Evolutionary conservation across 768 basidiomycete species (phyloP).

Genomic region (Omphalotus guepiniiformis): DNA sequence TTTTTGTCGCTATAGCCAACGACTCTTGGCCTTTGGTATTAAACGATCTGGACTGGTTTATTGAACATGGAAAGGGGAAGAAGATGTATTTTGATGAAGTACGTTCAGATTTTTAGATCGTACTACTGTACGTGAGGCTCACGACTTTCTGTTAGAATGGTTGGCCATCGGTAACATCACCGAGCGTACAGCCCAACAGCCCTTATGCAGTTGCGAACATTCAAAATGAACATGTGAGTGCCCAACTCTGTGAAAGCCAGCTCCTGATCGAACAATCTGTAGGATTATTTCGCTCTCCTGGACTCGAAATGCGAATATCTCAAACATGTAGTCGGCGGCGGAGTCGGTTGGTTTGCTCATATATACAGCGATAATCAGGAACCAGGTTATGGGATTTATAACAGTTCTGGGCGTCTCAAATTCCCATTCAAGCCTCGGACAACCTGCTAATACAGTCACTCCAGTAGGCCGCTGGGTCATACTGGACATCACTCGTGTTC

Average conservation of each 20-base stretch:
- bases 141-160: constrained; percentile 49
- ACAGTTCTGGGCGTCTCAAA: constrained; percentile 44
- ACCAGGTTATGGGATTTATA: constrained; percentile 73
- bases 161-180: constrained; percentile 67
- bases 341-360: constrained; percentile 80
- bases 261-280: constrained; percentile 8
- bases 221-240: constrained; percentile 52
- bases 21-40: constrained; percentile 60
- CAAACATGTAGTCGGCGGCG: constrained; percentile 54
- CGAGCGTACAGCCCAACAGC: constrained; percentile 63
- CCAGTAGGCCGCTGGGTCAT: background rate
- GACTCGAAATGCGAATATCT: constrained; percentile 60
- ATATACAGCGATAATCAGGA: constrained; percentile 65
- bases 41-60: constrained; percentile 63
- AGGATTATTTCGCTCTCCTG: constrained; percentile 62
- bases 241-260: background rate
- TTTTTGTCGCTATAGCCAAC: constrained; percentile 34
- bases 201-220: constrained; percentile 54
- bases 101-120: constrained; percentile 6
- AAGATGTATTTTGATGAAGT: constrained; percentile 76
- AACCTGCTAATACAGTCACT: constrained; percentile 38
- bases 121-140: background rate
- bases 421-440: constrained; percentile 64
- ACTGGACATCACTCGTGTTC: no score
- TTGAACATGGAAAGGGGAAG: constrained; percentile 55